These are phyloP conservation scores for Phytopythium litorale DNA, from an alignment of 352 stramenopile genomes.

Conservation along the genomic window DNA sequence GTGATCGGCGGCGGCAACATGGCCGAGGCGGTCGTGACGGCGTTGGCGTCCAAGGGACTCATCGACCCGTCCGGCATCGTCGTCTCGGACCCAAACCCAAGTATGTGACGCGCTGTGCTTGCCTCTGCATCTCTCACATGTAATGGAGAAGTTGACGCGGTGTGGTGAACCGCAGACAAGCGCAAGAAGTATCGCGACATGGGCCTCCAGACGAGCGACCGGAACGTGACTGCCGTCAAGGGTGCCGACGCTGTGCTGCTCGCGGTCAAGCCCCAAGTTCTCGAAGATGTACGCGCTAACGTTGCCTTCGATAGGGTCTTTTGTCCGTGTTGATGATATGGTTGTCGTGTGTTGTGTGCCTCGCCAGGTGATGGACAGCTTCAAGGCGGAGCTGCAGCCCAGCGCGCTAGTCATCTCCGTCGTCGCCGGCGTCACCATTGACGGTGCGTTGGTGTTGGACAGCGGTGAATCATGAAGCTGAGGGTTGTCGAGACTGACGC, in stretches of 20 bases:
- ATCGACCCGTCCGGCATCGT: conserved; percentile 62
- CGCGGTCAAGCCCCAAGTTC: conserved; percentile 94
- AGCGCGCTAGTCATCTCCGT: conserved; percentile 80
- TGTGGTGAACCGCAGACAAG: conserved; percentile 24
- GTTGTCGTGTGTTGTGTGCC: background rate
- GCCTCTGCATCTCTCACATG: background rate
- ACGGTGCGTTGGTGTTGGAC: conserved; percentile 17
- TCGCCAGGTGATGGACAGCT: conserved; percentile 54
- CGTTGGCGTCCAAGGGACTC: conserved; percentile 65
- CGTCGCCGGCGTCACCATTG: conserved; percentile 77
- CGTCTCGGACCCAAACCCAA: conserved; percentile 75
- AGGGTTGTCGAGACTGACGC: background rate
- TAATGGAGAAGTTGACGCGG: background rate
- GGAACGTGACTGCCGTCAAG: conserved; percentile 56
- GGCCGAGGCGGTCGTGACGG: conserved; percentile 86
- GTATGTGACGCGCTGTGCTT: conserved; percentile 8
- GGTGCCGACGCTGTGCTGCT: conserved; percentile 91
- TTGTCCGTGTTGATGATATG: background rate
- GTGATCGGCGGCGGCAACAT: conserved; percentile 90
- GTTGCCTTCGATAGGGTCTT: background rate
- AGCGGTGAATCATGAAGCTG: background rate
- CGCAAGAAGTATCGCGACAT: conserved; percentile 57
- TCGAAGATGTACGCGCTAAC: conserved; percentile 55
- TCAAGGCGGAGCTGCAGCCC: conserved; percentile 48
- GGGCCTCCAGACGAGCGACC: conserved; percentile 54